Conservation (phyloP, 2,329 filamentous ascomycete genomes). For the Fusarium sp. region DNA sequence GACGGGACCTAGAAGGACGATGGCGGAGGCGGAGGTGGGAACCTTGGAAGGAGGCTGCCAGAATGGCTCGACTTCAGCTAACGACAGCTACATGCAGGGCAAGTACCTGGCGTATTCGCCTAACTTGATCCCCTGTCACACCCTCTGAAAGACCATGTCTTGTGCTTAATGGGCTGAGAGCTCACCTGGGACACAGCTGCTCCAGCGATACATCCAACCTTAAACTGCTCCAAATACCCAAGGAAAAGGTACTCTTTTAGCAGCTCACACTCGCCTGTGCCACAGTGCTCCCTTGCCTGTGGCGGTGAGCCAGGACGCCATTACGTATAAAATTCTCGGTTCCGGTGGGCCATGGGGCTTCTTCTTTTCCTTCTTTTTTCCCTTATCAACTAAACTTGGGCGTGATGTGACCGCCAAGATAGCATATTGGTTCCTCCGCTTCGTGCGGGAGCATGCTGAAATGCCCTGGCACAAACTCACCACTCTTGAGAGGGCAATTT, state of each 20-base stretch:
- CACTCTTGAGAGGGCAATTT: conserved; percentile 73
- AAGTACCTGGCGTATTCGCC: background rate
- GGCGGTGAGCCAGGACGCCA: conserved; percentile 9
- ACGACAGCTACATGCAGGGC: conserved; percentile 2
- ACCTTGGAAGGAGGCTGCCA: background rate
- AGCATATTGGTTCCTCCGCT: conserved; percentile 66
- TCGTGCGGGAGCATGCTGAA: conserved; percentile 69
- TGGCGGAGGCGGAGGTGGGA: conserved; percentile 36
- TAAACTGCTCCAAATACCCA: background rate
- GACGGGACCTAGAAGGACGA: conserved; percentile 26
- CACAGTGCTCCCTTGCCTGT: background rate
- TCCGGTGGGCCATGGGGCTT: background rate
- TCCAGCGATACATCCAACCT: background rate
- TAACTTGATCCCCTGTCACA: conserved; percentile 1
- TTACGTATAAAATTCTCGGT: conserved; percentile 4
- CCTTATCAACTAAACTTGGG: conserved; percentile 81
- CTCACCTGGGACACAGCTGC: background rate
- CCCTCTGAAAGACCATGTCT: background rate
- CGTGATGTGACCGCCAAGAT: conserved; percentile 75
- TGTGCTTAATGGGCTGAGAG: background rate
- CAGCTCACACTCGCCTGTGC: background rate
- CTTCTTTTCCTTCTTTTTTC: conserved; percentile 51
- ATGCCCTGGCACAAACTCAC: conserved; percentile 73
- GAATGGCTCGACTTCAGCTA: background rate
- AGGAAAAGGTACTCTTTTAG: background rate